A percentile compares a stretch with the other conserved stretches of the same genome.
Conservation (phyloP, 2,329 filamentous ascomycete species). For the Amesomyces nigricolor region DNA sequence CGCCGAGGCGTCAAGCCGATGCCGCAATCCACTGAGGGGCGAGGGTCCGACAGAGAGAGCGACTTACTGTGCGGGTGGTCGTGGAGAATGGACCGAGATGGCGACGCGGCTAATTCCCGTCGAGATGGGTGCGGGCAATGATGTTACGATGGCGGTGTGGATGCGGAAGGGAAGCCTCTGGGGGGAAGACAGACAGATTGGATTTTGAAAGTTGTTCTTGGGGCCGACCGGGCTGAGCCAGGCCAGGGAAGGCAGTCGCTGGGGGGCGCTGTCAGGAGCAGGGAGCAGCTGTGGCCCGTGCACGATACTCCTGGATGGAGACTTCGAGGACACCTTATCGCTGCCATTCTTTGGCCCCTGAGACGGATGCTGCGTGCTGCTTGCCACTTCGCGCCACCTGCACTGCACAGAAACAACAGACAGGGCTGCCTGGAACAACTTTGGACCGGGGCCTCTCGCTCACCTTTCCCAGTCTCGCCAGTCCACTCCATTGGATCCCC, state of each 20-base stretch:
- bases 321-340: slow-evolving; percentile 16
- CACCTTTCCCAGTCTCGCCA: not conserved
- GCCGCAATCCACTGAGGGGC: slow-evolving; percentile 15
- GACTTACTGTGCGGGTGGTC: slow-evolving; percentile 25
- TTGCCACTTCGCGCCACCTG: slow-evolving; percentile 3
- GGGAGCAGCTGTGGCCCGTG: slow-evolving; percentile 12
- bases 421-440: slow-evolving; percentile 21
- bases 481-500: not conserved
- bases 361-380: slow-evolving; percentile 1
- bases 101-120: slow-evolving; percentile 23
- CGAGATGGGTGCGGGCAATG: slow-evolving; percentile 23
- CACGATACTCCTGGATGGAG: slow-evolving; percentile 5
- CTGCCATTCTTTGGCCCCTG: not conserved
- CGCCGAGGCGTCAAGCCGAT: slow-evolving; percentile 22
- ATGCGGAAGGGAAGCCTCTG: slow-evolving; percentile 26
- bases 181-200: slow-evolving; percentile 22
- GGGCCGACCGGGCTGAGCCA: slow-evolving; percentile 19
- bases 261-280: slow-evolving; percentile 1
- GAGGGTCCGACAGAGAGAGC: slow-evolving; percentile 14
- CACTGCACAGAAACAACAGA: slow-evolving; percentile 20
- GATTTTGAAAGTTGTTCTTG: slow-evolving; percentile 31
- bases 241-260: slow-evolving; percentile 20
- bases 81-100: slow-evolving; percentile 21
- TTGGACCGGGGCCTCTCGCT: slow-evolving; percentile 19
- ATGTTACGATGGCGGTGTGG: slow-evolving; percentile 29